Evolutionary conservation across 1,284 basidiomycete species (phyloP).

Genomic region (Sanghuangporus baumii): DNA sequence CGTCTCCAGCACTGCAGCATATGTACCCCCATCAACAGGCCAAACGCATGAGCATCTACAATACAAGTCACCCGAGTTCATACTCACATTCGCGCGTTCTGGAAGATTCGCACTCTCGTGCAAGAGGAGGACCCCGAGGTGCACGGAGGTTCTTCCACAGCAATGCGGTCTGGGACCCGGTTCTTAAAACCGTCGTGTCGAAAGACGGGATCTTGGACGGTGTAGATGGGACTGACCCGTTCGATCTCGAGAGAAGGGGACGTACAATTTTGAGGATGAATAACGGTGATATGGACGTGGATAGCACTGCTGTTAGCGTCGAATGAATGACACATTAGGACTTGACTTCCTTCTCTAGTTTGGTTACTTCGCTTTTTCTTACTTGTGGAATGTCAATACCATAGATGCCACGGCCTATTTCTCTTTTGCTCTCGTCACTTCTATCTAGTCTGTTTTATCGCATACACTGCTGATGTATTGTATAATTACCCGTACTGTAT

Average conservation of each 20-base stretch:
- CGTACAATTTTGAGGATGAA: neutral
- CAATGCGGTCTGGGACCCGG: conserved; percentile 34
- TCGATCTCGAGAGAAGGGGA: neutral
- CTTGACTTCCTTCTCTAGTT: neutral
- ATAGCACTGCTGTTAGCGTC: neutral
- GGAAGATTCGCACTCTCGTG: neutral
- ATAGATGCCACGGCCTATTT: too few species aligned
- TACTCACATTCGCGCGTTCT: neutral
- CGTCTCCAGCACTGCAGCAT: conserved; percentile 25
- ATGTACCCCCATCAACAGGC: conserved; percentile 28
- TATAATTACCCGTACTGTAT: too few species aligned
- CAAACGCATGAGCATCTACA: conserved; percentile 63
- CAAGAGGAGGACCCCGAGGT: neutral
- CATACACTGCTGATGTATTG: too few species aligned
- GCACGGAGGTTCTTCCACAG: conserved; percentile 58
- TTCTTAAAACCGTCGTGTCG: conserved; percentile 15
- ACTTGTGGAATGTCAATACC: neutral
- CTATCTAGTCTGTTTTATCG: neutral
- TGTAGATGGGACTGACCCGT: neutral
- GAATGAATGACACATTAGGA: neutral
- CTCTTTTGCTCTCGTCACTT: too few species aligned
- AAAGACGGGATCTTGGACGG: neutral
- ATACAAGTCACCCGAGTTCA: conserved; percentile 30
- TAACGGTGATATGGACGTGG: neutral
- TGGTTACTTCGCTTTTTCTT: neutral